Evolutionary conservation across 2,329 filamentous ascomycete genomes (phyloP).

Genomic region (Fusarium camptoceras): DNA sequence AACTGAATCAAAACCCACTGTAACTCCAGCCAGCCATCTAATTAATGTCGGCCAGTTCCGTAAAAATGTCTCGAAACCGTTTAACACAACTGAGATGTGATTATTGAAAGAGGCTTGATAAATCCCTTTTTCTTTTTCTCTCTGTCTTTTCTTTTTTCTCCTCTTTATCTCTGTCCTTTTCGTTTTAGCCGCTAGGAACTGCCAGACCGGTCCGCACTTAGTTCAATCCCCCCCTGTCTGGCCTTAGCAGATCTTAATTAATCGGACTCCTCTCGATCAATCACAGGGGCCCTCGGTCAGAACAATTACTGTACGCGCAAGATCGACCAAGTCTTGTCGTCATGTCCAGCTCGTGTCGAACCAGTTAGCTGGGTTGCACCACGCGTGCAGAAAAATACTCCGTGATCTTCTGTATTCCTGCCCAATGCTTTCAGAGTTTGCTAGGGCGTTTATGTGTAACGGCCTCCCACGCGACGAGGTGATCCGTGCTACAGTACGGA

Average conservation of each 20-base stretch:
- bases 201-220: not conserved
- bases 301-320: not conserved
- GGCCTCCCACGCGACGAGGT: constrained; percentile 3
- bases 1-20: not conserved
- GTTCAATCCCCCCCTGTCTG: not conserved
- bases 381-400: constrained; percentile 16
- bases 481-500: not conserved
- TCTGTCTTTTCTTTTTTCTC: not conserved
- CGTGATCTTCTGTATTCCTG: not conserved
- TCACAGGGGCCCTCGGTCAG: not conserved
- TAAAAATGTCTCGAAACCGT: constrained; percentile 4
- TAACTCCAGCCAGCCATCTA: constrained; percentile 12
- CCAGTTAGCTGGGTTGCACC: not conserved
- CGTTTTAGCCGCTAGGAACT: not conserved
- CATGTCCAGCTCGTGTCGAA: constrained; percentile 11
- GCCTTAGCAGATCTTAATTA: constrained; percentile 20
- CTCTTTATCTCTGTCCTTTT: not conserved
- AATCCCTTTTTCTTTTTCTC: not conserved
- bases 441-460: not conserved
- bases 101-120: constrained; percentile 4
- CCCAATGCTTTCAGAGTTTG: not conserved
- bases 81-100: not conserved
- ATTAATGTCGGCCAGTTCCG: not conserved
- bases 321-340: constrained; percentile 26
- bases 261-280: not conserved